Evolutionary conservation across 305 asterid species (phyloP), one percentile per base, ranked within the genome.

Genomic region (Coffea humblotiana): DNA sequence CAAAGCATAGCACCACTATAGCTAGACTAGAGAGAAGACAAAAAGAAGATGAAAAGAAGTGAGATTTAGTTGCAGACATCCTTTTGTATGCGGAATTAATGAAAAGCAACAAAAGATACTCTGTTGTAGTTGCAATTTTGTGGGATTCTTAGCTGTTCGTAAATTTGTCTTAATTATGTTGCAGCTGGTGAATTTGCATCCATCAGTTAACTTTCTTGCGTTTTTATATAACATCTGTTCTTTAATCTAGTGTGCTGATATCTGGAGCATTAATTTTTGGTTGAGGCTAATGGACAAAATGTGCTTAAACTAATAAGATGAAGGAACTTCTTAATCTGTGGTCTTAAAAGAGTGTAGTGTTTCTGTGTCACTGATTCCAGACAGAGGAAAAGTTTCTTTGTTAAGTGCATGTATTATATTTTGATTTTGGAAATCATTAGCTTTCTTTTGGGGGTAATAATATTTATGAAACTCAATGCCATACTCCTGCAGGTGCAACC

Each of bases 401-500:
- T 60, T 80, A 47, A 15, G 11, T 71, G 9, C 27, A 27, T 54
- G 47, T 54, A 51, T 40, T 73, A 54, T 76, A 56, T 84, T 58
- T 65, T 56, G 43, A 67, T 67, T 72, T 65, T 80, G 43, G 70
- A 70, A 61, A 69, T 58, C 52, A 68, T 40, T 43, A 84, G 48
- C 47, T 48, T 65, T 77, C 61, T 63, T 49, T n/a, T 61, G 68
- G 77, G 21, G 60, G 64, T 64, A 58, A 43, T 85, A 80, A 72
- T 81, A 77, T 86, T 75, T 88, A 89, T 37, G 94, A 83, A 85
- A 78, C 75, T 83, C 90, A 74, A 75, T 85, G 83, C 61, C 70
- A 32, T 74, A 47, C 82, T 74, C 88, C 79, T 77, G 91, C 81
- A 37, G 85, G 79, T 87, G 87, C 83, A 82, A 76, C 82, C 87